phyloP scores from a whole-genome alignment of 306 rosid species.

The Quercus aquifolioides region DNA sequence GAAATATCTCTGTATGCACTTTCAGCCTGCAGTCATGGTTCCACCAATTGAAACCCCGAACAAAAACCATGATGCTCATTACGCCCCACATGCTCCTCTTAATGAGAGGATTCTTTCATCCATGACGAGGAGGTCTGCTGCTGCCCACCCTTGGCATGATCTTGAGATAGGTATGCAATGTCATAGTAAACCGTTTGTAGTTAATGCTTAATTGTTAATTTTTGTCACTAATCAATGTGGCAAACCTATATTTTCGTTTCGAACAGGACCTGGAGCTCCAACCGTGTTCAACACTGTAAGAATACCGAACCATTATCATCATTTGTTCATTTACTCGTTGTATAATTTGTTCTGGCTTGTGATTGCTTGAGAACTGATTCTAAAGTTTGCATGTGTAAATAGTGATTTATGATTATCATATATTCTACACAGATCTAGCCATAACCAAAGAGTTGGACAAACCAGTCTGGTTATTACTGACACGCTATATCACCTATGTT shows the following conservation, averaged over 20 bases:
- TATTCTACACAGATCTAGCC: neutral
- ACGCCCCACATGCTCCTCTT: conserved; percentile 58
- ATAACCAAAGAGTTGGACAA: neutral
- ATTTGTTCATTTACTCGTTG: neutral
- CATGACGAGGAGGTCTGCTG: conserved; percentile 85
- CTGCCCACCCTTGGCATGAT: conserved; percentile 99
- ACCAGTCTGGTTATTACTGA: neutral
- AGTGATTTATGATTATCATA: neutral
- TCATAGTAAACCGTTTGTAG: neutral
- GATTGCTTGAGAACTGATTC: neutral
- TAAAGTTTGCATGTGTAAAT: neutral
- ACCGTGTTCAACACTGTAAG: conserved; percentile 88
- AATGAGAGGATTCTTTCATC: conserved; percentile 98
- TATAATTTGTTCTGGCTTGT: neutral
- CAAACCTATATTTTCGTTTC: conserved; percentile 7
- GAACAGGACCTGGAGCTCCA: conserved; percentile 92
- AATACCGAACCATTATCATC: conserved; percentile 4
- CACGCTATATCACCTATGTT: too few relatives aligned
- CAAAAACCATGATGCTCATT: conserved; percentile 30
- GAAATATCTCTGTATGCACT: neutral
- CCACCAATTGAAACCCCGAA: conserved; percentile 65
- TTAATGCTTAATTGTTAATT: neutral
- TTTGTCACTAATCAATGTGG: neutral
- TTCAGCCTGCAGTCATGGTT: conserved; percentile 52
- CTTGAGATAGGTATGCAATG: conserved; percentile 79